Percentiles rank a stretch among this genome's conserved stretches.
phyloP scores from a whole-genome alignment of 2,329 filamentous ascomycete genomes.

The Myriosclerotinia scirpicola region DNA sequence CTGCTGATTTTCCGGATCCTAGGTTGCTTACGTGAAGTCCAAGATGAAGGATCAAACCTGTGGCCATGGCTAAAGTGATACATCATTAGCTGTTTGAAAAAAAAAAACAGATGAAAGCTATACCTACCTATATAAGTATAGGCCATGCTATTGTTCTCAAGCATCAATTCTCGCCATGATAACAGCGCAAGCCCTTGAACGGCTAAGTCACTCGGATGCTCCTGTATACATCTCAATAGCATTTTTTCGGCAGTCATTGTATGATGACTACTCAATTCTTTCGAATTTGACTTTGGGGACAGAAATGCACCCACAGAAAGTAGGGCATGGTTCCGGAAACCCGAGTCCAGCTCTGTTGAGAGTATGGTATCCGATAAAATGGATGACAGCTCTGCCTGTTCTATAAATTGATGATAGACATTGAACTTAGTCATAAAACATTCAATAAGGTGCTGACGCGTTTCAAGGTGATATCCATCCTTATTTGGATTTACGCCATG shows the following conservation, averaged over 20 bases:
- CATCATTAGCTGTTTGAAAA: background rate
- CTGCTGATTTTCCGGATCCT: background rate
- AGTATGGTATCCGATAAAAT: background rate
- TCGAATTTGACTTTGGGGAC: background rate
- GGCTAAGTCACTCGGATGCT: background rate
- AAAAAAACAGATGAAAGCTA: background rate
- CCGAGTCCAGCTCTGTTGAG: background rate
- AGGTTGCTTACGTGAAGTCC: constrained; percentile 4
- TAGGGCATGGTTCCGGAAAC: constrained; percentile 1
- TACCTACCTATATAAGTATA: constrained; percentile 12
- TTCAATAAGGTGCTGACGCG: background rate
- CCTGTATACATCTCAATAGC: constrained; percentile 1
- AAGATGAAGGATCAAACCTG: constrained; percentile 9
- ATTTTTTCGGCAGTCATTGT: background rate
- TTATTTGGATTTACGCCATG: background rate
- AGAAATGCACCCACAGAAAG: constrained; percentile 13
- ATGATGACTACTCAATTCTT: constrained; percentile 3
- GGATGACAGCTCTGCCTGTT: background rate
- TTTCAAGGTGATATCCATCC: background rate
- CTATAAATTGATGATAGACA: constrained; percentile 16
- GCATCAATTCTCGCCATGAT: constrained; percentile 13
- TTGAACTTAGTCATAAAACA: constrained; percentile 5
- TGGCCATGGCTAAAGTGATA: background rate
- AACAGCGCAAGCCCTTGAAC: constrained; percentile 14
- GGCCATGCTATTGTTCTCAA: constrained; percentile 13